Base-by-base conservation (phyloP, 768 basidiomycete genomes). In the Termitomyces eurrhizus region DNA sequence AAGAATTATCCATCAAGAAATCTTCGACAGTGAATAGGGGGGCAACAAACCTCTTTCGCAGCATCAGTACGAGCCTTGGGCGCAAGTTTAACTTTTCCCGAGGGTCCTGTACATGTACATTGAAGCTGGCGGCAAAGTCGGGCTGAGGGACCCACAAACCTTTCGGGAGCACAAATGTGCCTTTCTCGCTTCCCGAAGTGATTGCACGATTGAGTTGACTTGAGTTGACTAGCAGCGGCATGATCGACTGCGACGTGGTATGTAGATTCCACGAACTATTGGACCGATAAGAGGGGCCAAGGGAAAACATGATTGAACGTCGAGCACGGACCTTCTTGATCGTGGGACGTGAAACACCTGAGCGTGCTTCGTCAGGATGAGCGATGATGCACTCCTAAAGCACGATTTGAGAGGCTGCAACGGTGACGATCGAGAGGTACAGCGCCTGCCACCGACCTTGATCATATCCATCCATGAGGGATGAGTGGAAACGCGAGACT, bases 171-270 rank as follows among this genome's bases (percentile, higher is more conserved):
- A 74, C 66, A 63, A 83, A 81, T 56, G 75, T 76, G 24, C 79
- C 80, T 62, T 78, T 79, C 69, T 80, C 80, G 64, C 72, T 77
- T 42, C 80, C 81, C 26, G 75, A 70, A 7, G 78, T 78, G 74
- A 97, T 94, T 63, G 94, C 93, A 62, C 84, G 86, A 71, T 87
- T 88, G 72, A 97, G 84, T 76, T 92, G 88, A 63, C 80, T 87
- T 88, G 72, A 97, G 84, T 76, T 92, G 88, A 63, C 80, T 85
- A 65, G 81, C 81, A 71, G 91, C 85, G 12, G 90, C 77, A 63
- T 87, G 82, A 66, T 86, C 88, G 66, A 92, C 81, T 68, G 87
- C 83, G 66, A 96, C 78, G 69, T 86, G 85, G 79, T 93, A 96
- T 69, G 84, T 89, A 65, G 83, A 79, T 76, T 93, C 91, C 59